These are phyloP conservation scores for Comarum palustre DNA, from an alignment of 306 rosid genomes.

Conservation along the genomic window DNA sequence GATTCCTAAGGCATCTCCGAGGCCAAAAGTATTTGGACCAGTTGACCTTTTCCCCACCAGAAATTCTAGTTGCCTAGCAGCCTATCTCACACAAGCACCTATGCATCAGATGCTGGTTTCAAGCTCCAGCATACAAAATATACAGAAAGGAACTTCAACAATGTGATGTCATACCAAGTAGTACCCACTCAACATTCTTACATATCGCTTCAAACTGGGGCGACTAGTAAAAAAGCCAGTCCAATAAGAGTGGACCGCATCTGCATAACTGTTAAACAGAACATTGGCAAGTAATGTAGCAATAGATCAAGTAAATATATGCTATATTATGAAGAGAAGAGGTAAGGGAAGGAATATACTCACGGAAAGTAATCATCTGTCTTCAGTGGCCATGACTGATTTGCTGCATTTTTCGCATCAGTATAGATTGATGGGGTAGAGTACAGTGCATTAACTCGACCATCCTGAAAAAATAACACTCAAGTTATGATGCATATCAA, in stretches of 20 bases:
- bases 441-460: conserved; percentile 74
- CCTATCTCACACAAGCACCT: conserved; percentile 26
- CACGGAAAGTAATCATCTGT: conserved; percentile 78
- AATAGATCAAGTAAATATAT: background rate
- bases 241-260: conserved; percentile 52
- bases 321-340: background rate
- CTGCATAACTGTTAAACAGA: conserved; percentile 60
- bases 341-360: conserved; percentile 17
- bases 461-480: conserved; percentile 54
- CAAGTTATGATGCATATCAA: background rate
- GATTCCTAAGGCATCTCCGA: conserved; percentile 80
- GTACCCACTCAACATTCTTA: conserved; percentile 63
- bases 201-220: conserved; percentile 61
- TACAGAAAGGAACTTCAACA: background rate
- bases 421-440: conserved; percentile 87
- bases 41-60: conserved; percentile 46
- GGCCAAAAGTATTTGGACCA: conserved; percentile 34
- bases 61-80: conserved; percentile 62
- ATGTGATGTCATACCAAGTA: conserved; percentile 46
- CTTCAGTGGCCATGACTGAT: conserved; percentile 67
- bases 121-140: background rate
- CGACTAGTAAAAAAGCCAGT: conserved; percentile 73
- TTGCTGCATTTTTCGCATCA: conserved; percentile 62
- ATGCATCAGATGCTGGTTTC: background rate
- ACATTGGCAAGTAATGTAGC: conserved; percentile 12